Percentiles rank a stretch among this genome's conserved stretches.
phyloP scores from a whole-genome alignment of 768 basidiomycete genomes.

The Lactifluus pinguis region DNA sequence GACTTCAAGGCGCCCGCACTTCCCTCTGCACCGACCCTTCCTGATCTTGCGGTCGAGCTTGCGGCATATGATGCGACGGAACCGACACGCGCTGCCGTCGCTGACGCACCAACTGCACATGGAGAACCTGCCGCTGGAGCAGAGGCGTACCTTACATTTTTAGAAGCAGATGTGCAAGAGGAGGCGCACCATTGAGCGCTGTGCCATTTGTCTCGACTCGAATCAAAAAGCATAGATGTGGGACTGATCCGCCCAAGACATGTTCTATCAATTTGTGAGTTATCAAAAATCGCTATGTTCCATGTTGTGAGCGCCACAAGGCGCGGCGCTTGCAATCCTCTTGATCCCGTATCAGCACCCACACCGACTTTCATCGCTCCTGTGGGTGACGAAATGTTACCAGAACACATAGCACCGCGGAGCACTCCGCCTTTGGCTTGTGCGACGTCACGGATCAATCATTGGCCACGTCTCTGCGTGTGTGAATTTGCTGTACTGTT shows the following conservation, averaged over 20 bases:
- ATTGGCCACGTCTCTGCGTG: no score
- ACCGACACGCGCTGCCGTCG: slow-evolving; percentile 32
- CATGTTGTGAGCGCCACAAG: neutral
- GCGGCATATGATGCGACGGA: slow-evolving; percentile 77
- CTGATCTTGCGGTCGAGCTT: slow-evolving; percentile 86
- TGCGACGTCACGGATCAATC: no score
- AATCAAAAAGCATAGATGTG: neutral
- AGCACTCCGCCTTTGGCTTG: neutral
- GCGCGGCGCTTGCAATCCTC: neutral
- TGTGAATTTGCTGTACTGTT: no score
- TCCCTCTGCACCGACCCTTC: slow-evolving; percentile 69
- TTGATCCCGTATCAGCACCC: neutral
- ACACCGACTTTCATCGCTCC: neutral
- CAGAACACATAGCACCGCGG: neutral
- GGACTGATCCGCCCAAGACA: neutral
- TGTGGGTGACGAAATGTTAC: neutral
- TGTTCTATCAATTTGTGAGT: neutral
- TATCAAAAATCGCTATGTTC: neutral
- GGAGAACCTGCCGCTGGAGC: slow-evolving; percentile 27
- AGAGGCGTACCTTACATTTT: slow-evolving; percentile 34
- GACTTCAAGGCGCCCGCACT: slow-evolving; percentile 62
- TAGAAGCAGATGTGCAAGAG: slow-evolving; percentile 36
- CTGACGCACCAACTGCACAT: neutral
- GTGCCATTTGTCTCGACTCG: neutral
- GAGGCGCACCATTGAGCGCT: slow-evolving; percentile 28